phyloP scores from a whole-genome alignment of 1,284 basidiomycete species.

The Prillingera fragicola region DNA sequence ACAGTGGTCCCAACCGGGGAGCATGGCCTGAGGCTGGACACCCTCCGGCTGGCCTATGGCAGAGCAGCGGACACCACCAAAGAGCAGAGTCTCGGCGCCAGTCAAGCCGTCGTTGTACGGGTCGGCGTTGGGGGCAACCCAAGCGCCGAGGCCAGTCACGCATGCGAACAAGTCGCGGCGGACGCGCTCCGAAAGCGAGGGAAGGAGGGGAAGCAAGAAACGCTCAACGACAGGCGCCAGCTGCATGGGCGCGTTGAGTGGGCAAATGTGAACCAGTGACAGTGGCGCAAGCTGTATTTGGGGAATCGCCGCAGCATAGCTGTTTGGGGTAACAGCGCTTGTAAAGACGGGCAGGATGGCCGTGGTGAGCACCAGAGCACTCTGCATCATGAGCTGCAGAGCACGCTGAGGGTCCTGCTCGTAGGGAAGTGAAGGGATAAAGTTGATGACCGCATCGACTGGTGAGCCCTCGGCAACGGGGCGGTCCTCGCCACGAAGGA shows the following conservation, averaged over 20 bases:
- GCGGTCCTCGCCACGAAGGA: slow-evolving; percentile 3
- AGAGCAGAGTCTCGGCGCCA: slow-evolving; percentile 29
- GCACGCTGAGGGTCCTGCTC: slow-evolving; percentile 18
- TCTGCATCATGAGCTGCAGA: slow-evolving; percentile 36
- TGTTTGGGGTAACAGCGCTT: slow-evolving; percentile 6
- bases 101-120: slow-evolving; percentile 5
- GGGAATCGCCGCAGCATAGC: background rate
- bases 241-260: slow-evolving; percentile 22
- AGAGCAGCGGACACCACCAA: slow-evolving; percentile 32
- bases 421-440: slow-evolving; percentile 22
- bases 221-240: slow-evolving; percentile 34
- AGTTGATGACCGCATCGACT: slow-evolving; percentile 40
- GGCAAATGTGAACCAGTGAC: slow-evolving; percentile 34
- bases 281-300: slow-evolving; percentile 18
- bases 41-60: background rate
- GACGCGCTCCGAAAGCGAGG: slow-evolving; percentile 11
- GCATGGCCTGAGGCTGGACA: slow-evolving; percentile 21
- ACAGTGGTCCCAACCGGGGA: slow-evolving; percentile 31
- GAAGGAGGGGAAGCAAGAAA: slow-evolving; percentile 31
- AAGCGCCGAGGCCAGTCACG: slow-evolving; percentile 20
- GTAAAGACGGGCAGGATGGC: slow-evolving; percentile 27
- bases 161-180: slow-evolving; percentile 21
- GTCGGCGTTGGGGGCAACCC: slow-evolving; percentile 19
- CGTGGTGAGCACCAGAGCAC: slow-evolving; percentile 33
- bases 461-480: slow-evolving; percentile 10